Evolutionary conservation across 2,329 filamentous ascomycete species (phyloP).

Genomic region (Diaporthe ampelina): DNA sequence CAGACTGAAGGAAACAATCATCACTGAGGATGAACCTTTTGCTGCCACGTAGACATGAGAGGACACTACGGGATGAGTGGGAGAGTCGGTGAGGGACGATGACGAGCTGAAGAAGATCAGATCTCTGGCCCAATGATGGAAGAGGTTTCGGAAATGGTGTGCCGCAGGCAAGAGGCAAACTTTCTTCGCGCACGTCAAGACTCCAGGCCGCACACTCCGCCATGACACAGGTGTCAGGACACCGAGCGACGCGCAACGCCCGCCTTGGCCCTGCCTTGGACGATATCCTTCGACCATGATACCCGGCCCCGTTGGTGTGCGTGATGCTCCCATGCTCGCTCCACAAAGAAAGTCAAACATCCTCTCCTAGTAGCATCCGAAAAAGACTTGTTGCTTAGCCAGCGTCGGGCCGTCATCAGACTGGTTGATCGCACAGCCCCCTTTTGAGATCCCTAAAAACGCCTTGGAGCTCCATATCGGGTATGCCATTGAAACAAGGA

Average conservation of each 20-base stretch:
- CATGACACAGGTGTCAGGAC: constrained; percentile 7
- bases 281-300: neutral
- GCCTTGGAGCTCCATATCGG: constrained; percentile 35
- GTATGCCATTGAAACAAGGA: constrained; percentile 25
- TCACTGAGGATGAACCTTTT: constrained; percentile 5
- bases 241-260: constrained; percentile 14
- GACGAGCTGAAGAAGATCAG: constrained; percentile 31
- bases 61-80: constrained; percentile 15
- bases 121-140: constrained; percentile 19
- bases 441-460: neutral
- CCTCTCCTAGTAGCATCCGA: neutral
- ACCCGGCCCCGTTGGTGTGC: neutral
- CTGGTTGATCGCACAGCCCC: neutral
- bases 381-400: neutral
- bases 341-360: neutral
- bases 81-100: constrained; percentile 11
- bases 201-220: constrained; percentile 8
- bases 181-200: constrained; percentile 23
- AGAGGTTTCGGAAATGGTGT: neutral
- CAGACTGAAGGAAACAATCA: neutral
- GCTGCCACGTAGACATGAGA: constrained; percentile 24
- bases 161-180: constrained; percentile 20
- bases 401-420: neutral
- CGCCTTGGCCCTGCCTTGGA: constrained; percentile 21
- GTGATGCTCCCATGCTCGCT: neutral